Evolutionary conservation across 1,284 basidiomycete genomes (phyloP), one percentile per base, ranked within the genome.

Genomic region (Tilletia indica): DNA sequence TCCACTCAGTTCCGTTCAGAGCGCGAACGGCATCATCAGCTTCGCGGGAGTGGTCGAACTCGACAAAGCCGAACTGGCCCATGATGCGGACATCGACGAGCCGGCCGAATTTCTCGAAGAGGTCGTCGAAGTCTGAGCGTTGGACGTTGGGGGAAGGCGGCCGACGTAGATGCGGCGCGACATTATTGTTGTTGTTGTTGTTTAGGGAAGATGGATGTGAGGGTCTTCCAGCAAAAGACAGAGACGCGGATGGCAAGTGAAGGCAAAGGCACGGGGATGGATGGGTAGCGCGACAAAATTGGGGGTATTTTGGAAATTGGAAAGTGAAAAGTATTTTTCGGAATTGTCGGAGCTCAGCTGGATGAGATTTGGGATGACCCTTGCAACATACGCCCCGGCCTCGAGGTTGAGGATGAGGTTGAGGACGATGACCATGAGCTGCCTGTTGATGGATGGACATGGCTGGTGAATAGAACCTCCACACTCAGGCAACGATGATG

Each of bases 11-110:
- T 68, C 82, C 82, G 67, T 84, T 76, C 72, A 81, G 81, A 63
- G 81, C 80, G 76, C 78, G 79, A 74, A 81, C 74, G 42, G 82
- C 80, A 56, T 82, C 80, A 45, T 84, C 82, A 36, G 82, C 82
- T 51, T 83, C 82, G 58, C 80, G 79, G n/a, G 78, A 72, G 56
- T 80, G 76, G 56, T 83, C 82, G 67, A 82, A 82, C 73, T 84
- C 82, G 73, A 78, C 74, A 38, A 84, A 84, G 31, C 82, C 82
- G 51, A 83, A 84, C 2, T 75, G 72, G 67, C 78, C 80, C 82
- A 84, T 79, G 69, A 83, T 77, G n/a, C 80, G 79, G 42, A 81
- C 72, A 73, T 82, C 80, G 54, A 77, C 54, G 25, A 78, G 75
- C 54, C 76, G 75, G 48, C 81, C 82, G 25, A 81, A 79, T 71